phyloP scores from a whole-genome alignment of 2,329 filamentous ascomycete genomes.

The Ophiostoma ulmi region DNA sequence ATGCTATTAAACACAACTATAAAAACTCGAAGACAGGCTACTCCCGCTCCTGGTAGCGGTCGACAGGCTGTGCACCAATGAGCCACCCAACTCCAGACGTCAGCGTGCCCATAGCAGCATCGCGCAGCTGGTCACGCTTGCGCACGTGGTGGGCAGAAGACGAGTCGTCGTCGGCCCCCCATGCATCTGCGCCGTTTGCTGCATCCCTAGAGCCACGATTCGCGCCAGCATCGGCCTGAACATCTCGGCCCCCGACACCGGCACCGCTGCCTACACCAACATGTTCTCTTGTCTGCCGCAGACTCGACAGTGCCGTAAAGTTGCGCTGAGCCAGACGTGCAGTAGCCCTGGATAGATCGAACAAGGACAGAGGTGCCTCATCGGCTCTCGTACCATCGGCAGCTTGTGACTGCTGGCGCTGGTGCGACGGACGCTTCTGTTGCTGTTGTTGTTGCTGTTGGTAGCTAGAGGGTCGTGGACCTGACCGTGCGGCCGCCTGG shows the following conservation, averaged over 20 bases:
- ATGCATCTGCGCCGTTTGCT: constrained; percentile 9
- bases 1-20: too few species aligned
- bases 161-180: constrained; percentile 23
- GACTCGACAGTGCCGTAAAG: constrained; percentile 50
- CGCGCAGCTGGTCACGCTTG: constrained; percentile 66
- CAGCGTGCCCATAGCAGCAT: constrained; percentile 61
- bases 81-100: constrained; percentile 65
- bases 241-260: constrained; percentile 34
- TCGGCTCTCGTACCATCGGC: constrained; percentile 32
- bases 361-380: constrained; percentile 60
- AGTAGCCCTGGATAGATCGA: constrained; percentile 58
- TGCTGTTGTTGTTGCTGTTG: constrained; percentile 24
- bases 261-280: constrained; percentile 25
- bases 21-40: neutral
- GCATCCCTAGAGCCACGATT: constrained; percentile 24
- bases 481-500: constrained; percentile 30
- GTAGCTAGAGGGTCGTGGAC: neutral
- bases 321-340: constrained; percentile 56
- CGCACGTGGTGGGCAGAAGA: constrained; percentile 40
- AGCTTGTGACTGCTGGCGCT: constrained; percentile 18
- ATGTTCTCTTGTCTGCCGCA: constrained; percentile 41
- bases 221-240: neutral
- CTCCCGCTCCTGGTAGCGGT: constrained; percentile 25
- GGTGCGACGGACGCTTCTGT: constrained; percentile 26
- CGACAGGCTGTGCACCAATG: constrained; percentile 50